Base-by-base conservation (phyloP, 495 filamentous ascomycete genomes). In the Penicillium salamii region DNA sequence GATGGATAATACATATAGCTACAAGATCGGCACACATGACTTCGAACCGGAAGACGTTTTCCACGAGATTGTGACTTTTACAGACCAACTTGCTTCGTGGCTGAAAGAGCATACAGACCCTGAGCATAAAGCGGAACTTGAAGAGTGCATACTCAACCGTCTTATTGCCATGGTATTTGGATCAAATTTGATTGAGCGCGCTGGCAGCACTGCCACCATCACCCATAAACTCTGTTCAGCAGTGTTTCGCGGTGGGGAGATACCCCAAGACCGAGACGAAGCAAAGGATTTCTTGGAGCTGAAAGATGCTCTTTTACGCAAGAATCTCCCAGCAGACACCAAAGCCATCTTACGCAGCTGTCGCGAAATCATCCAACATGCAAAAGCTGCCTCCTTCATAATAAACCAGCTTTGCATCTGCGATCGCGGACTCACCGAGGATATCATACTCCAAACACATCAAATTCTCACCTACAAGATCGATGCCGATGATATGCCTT, bases 351-450 rank as follows among this genome's bases (percentile, higher is more conserved):
- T 59, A 3, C 54, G 26, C 0, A 63, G 60, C 20, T 46, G 59
- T 0, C 53, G 52, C 7, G 65, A 72, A 50, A 50, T 71, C 2
- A 52, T 71, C 3, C 66, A 74, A 14, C 67, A 74, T 34, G 61
- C 64, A 13, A 54, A 61, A 14, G 66, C 71, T 2, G 45, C 67
- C 0, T 41, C 31, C 2, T 64, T 49, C 24, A 48, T 71, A 6
- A 59, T 67, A 1, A 44, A 56, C 5, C 34, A 49, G 20, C 33
- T 64, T 2, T 49, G 60, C 45, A 21, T 65, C 1, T 12, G 46
- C 1, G 35, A 46, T 31, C 1, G 57, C n/a, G 37, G 50, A 12
- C 50, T 72, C 9, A 53, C 37, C 11, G 67, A 72, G 34, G 42
- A 57, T 0, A 37, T 69, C 14, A 62, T 74, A 20, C 50, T 56